A percentile compares a stretch with the other conserved stretches of the same genome.
phyloP scores from a whole-genome alignment of 495 filamentous ascomycete genomes.

The Glonium stellatum region DNA sequence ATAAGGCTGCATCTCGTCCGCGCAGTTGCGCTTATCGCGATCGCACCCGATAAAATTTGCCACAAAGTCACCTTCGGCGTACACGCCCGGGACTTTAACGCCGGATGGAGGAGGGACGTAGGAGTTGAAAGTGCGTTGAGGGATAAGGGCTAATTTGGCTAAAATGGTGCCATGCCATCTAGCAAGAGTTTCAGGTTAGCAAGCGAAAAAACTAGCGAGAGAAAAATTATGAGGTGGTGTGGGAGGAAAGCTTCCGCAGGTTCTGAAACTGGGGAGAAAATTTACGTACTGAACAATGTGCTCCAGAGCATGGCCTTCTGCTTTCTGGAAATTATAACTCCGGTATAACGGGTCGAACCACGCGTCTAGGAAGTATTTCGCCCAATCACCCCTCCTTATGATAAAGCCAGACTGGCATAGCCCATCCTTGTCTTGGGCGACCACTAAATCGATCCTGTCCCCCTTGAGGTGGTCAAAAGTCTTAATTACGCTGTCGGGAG shows the following conservation, averaged over 20 bases:
- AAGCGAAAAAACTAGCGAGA: background rate
- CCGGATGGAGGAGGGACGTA: conserved; percentile 52
- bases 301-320: conserved; percentile 82
- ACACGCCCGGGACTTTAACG: conserved; percentile 45
- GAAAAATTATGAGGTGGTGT: background rate
- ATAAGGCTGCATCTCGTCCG: conserved; percentile 53
- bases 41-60: conserved; percentile 69
- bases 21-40: conserved; percentile 54
- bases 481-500: conserved; percentile 92
- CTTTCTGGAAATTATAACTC: conserved; percentile 91
- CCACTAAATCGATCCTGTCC: conserved; percentile 70
- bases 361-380: conserved; percentile 82
- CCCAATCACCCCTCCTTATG: conserved; percentile 80
- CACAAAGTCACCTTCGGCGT: conserved; percentile 81
- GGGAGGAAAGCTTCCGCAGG: background rate
- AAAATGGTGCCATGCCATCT: conserved; percentile 99
- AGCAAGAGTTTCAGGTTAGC: background rate
- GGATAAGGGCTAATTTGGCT: conserved; percentile 75
- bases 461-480: conserved; percentile 77
- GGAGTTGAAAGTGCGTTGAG: conserved; percentile 73
- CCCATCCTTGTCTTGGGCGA: conserved; percentile 82
- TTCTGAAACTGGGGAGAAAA: background rate
- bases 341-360: conserved; percentile 96
- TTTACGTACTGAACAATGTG: conserved; percentile 38
- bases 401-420: conserved; percentile 69